Evolutionary conservation across 495 filamentous ascomycete species (phyloP).

Genomic region (Astrothelium macrocarpum): DNA sequence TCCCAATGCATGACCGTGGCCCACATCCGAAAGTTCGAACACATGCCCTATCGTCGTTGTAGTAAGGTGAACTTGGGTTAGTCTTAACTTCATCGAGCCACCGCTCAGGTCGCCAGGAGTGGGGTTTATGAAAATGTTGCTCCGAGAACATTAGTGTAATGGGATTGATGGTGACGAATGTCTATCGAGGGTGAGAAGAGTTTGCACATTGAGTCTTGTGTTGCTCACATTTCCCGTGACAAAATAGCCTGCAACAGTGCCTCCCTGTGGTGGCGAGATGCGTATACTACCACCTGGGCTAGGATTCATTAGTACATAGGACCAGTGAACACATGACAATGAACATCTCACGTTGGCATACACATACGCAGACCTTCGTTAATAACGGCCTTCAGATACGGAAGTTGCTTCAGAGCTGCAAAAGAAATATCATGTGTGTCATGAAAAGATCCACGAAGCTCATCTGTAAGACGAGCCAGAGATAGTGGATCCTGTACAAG

Average conservation of each 20-base stretch:
- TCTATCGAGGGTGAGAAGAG: not conserved
- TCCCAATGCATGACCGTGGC: not conserved
- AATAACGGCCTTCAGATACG: slow-evolving; percentile 49
- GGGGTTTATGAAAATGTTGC: not conserved
- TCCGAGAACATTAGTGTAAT: not conserved
- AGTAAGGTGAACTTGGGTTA: not conserved
- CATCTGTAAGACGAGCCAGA: slow-evolving; percentile 36
- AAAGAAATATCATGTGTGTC: slow-evolving; percentile 44
- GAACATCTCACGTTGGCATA: slow-evolving; percentile 32
- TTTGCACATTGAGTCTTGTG: not conserved
- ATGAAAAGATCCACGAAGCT: slow-evolving; percentile 44
- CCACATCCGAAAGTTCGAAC: not conserved
- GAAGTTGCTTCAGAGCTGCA: slow-evolving; percentile 35
- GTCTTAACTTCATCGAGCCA: not conserved
- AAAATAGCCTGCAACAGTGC: not conserved
- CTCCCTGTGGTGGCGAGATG: not conserved
- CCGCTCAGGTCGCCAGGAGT: not conserved
- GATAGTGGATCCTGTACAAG: slow-evolving; percentile 39
- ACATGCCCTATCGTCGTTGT: not conserved
- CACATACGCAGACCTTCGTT: slow-evolving; percentile 51
- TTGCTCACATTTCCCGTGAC: not conserved
- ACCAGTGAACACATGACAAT: not conserved
- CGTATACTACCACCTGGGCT: not conserved
- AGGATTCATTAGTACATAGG: not conserved
- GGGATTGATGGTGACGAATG: not conserved